Evolutionary conservation across 2,329 filamentous ascomycete species (phyloP), one percentile per base, ranked within the genome.

Genomic region (Botryosphaeria dothidea): DNA sequence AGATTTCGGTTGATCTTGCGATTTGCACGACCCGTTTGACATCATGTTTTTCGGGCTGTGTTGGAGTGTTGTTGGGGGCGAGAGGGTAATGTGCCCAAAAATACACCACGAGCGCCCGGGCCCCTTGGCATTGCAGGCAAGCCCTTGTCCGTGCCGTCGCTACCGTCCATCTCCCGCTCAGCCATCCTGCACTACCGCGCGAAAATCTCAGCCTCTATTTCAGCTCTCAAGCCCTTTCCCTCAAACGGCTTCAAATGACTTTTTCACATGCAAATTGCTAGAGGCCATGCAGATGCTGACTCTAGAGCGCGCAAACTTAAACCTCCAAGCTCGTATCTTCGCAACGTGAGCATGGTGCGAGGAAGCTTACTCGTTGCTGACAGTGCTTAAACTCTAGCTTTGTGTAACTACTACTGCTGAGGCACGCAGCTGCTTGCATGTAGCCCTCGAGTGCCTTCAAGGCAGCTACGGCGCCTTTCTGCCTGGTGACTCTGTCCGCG

Each of bases 331-430:
- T 52, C 29, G 27, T 29, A 13, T 17, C n/a, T 4, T 13, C 7
- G 23, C 17, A 3, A 13, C 7, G 49, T 34, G 25, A 52, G 49
- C 27, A 21, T 34, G 49, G 9, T 57, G 54, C 36, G 23, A 29
- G 41, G 27, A 29, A 23, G 56, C 56, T 60, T 46, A 60, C 38
- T 21, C 9, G 31, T 45, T 23, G 56, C 56, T 60, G 56, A 60
- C 56, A 23, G 41, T 17, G 56, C 41, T 21, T 46, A 31, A 60
- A 15, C 3, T 3, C 2, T 15, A 3, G 25, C 17, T n/a, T 45
- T 13, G 17, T 21, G 54, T 8, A n/a, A n/a, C n/a, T 13, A 43
- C 34, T 9, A 3, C 34, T 17, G 36, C 36, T 31, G 3, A 19
- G 4, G 9, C 29, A 19, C 36, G 29, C 29, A 25, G 51, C n/a